Evolutionary conservation across 2,329 filamentous ascomycete species (phyloP).

Genomic region (Hirsutella thompsonii): DNA sequence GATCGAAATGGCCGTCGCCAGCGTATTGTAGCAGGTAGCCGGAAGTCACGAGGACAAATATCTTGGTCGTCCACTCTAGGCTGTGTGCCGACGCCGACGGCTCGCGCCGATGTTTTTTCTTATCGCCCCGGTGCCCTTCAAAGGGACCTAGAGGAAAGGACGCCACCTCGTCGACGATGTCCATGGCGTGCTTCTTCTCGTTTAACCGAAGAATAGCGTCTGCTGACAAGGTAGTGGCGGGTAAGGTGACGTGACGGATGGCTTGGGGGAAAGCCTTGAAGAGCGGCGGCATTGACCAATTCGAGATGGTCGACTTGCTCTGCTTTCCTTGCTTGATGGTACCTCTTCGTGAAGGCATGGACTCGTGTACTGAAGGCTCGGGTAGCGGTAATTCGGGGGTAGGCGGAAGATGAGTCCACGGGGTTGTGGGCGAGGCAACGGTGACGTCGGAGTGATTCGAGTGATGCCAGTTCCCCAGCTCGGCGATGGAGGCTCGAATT

Average conservation of each 20-base stretch:
- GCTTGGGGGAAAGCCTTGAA: constrained; percentile 83
- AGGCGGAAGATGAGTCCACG: constrained; percentile 23
- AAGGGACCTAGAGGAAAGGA: neutral
- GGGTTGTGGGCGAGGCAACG: constrained; percentile 12
- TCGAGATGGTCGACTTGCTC: constrained; percentile 16
- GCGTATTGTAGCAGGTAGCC: constrained; percentile 66
- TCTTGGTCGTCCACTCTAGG: constrained; percentile 57
- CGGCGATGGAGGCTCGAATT: constrained; percentile 32
- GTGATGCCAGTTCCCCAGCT: constrained; percentile 30
- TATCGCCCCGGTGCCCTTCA: constrained; percentile 10
- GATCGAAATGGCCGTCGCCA: constrained; percentile 55
- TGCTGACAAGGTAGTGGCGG: constrained; percentile 52
- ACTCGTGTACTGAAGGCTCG: constrained; percentile 5
- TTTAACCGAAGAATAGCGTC: constrained; percentile 56
- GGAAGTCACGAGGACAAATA: constrained; percentile 58
- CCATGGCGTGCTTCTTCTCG: constrained; percentile 26
- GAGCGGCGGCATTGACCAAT: constrained; percentile 61
- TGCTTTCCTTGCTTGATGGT: constrained; percentile 5
- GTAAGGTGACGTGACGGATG: constrained; percentile 59
- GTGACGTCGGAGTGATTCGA: constrained; percentile 9
- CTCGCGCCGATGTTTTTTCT: constrained; percentile 34
- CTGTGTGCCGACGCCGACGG: constrained; percentile 26
- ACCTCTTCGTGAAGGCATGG: constrained; percentile 5
- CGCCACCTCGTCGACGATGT: constrained; percentile 7
- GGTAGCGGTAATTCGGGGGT: constrained; percentile 3